These are phyloP conservation scores for Dipteronia dyeriana DNA, from an alignment of 345 rosid genomes.

Conservation along the genomic window DNA sequence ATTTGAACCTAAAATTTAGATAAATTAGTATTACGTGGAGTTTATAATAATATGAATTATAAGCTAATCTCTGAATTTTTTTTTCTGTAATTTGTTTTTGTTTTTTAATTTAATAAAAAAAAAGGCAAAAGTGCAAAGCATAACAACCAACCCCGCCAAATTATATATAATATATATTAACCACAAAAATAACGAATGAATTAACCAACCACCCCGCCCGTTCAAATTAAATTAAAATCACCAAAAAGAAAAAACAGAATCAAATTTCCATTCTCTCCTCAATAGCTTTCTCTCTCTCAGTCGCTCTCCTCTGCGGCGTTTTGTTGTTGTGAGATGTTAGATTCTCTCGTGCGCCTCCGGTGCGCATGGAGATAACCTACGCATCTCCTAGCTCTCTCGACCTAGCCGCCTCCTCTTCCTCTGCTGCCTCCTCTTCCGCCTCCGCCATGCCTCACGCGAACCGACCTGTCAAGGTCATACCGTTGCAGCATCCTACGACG, in stretches of 20 bases:
- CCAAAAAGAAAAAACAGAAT: background rate
- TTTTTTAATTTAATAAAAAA: no score
- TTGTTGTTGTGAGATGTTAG: background rate
- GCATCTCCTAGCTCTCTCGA: slow-evolving; percentile 56
- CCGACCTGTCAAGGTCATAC: slow-evolving; percentile 78
- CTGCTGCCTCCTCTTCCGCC: slow-evolving; percentile 12
- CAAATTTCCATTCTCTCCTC: background rate
- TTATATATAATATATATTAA: no score
- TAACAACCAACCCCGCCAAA: background rate
- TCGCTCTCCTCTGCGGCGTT: background rate
- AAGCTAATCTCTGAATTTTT: no score
- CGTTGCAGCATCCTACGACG: slow-evolving; percentile 70
- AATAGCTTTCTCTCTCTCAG: background rate
- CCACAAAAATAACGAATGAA: no score
- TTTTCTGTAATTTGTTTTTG: no score
- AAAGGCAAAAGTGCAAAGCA: background rate
- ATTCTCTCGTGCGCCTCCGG: background rate
- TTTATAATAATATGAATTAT: no score
- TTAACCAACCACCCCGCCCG: background rate
- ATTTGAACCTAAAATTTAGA: no score
- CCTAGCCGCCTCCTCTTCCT: slow-evolving; percentile 15
- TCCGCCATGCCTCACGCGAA: slow-evolving; percentile 38
- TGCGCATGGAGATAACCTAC: slow-evolving; percentile 60
- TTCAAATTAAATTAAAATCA: background rate
- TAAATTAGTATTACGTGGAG: no score